Evolutionary conservation across 352 stramenopile species (phyloP), one percentile per base, ranked within the genome.

Genomic region (Pythium dissotocum): DNA sequence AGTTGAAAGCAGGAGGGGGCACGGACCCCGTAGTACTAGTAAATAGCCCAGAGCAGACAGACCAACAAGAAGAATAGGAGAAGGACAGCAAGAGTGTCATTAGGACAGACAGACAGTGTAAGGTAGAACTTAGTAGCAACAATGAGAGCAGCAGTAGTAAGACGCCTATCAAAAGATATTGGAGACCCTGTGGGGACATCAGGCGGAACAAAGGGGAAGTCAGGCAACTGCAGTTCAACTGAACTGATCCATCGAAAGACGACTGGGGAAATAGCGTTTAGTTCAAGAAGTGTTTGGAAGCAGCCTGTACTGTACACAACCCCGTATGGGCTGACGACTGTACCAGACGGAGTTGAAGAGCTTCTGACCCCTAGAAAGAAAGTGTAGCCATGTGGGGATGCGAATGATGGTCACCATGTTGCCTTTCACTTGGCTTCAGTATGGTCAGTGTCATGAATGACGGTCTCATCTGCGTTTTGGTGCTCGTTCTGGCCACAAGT

Each of bases 241-340:
- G 38, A 54, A 24, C 51, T 55, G 61, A 67, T 67, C 61, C 14
- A n/a, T 61, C 49, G 51, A 67, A 67, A 46, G 33, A 36, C n/a
- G n/a, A 13, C 2, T 38, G 44, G 28, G 28, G 28, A 30, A 30
- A 30, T 30, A 30, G 28, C 44, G 18, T 49, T 0, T 7, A 40
- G 35, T 40, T 13, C 35, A 38, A 12, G 2, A 4, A 38, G 7
- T 38, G 35, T 38, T 12, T 40, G 35, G 35, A 40, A 40, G 28
- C 28, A 30, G 28, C 28, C 28, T 30, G 28, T 30, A 30, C 28
- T 30, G 28, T 30, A 30, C 28, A 30, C 28, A 30, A 30, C 28
- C 28, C 28, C 28, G 28, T 5, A 30, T 2, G 26, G 44, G n/a
- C 44, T 52, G 44, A 52, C 44, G 44, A 52, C 44, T 52, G 44